Base-by-base conservation (phyloP, 2,329 filamentous ascomycete species). In the Ascochyta lentis region DNA sequence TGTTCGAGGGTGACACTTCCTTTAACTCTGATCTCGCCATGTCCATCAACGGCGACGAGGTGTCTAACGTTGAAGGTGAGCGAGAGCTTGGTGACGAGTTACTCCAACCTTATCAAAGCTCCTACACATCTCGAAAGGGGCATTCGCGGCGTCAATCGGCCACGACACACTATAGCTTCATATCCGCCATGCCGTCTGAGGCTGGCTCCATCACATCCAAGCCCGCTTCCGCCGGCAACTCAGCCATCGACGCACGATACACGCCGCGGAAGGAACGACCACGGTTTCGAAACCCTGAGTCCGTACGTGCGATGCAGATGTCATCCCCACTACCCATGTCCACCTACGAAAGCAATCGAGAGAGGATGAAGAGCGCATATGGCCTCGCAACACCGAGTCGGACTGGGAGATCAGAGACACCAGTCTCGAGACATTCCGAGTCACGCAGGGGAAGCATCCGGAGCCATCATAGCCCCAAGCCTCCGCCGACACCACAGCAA, bases 221-320 rank as follows among this genome's bases (percentile, higher is more conserved):
- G 41, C 67, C 69, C 22, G 59, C 61, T 19, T 46, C 62, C n/a
- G 65, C 68, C 23, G 61, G 62, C 35, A 67, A 60, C 42, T 53
- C 70, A 49, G 58, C 47, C 42, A 61, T 70, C 54, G 66, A 71
- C 24, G 65, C 68, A 24, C 80, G 83, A 2, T 84, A 83, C n/a
- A 78, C 83, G 22, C 83, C 87, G 49, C 81, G 82, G 7, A 84
- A 83, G 7, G 81, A 83, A 8, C 83, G 89, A 3, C 84, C 86
- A 5, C 83, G 85, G 1, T 91, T 92, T 70, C 82, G 88, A 43
- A 89, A 88, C 12, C 85, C 89, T 0, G 89, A 88, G 1, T 87
- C 86, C 12, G 84, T 91, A 7, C 85, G 86, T 45, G 86, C 87
- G 1, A 82, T 91, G 76, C 89, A 91, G 62, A 89, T 91, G 86